These are phyloP conservation scores for Backusella morwellensis DNA, from an alignment of 192 early-diverging fungal genomes.

Conservation along the genomic window DNA sequence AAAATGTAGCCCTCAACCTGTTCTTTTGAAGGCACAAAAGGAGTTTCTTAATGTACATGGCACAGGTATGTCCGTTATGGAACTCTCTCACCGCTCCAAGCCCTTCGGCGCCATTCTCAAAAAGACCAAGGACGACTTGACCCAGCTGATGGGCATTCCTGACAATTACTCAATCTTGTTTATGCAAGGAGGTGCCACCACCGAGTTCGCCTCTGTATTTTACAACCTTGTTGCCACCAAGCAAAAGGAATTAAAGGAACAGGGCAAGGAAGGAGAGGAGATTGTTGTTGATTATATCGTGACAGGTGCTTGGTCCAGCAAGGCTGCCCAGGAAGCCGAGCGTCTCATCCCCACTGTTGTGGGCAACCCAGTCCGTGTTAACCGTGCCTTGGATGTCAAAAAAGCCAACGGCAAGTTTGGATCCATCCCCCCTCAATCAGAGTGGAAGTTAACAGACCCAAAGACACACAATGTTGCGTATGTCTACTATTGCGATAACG, in stretches of 20 bases:
- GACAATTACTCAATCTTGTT: conserved; percentile 89
- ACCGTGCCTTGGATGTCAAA: conserved; percentile 78
- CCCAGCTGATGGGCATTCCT: conserved; percentile 75
- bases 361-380: conserved; percentile 44
- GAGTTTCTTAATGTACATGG: conserved; percentile 83
- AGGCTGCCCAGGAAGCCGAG: conserved; percentile 82
- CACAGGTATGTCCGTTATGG: conserved; percentile 90
- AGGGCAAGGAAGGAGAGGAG: conserved; percentile 24
- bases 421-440: conserved; percentile 52
- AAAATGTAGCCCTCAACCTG: conserved; percentile 54
- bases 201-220: conserved; percentile 87
- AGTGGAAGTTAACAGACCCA: conserved; percentile 68
- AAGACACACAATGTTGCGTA: conserved; percentile 66
- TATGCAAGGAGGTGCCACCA: conserved; percentile 94
- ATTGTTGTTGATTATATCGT: conserved; percentile 86
- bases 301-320: conserved; percentile 89
- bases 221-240: conserved; percentile 84
- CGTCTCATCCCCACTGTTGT: conserved; percentile 61
- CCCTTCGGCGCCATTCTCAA: conserved; percentile 76
- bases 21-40: conserved; percentile 79
- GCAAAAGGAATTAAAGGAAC: conserved; percentile 23
- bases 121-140: conserved; percentile 72
- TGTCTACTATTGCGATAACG: conserved; percentile 97
- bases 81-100: conserved; percentile 91
- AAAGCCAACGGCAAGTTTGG: conserved; percentile 48